These are phyloP conservation scores for Ministeria vibrans DNA, from an alignment of 78 protist genomes.

Conservation along the genomic window DNA sequence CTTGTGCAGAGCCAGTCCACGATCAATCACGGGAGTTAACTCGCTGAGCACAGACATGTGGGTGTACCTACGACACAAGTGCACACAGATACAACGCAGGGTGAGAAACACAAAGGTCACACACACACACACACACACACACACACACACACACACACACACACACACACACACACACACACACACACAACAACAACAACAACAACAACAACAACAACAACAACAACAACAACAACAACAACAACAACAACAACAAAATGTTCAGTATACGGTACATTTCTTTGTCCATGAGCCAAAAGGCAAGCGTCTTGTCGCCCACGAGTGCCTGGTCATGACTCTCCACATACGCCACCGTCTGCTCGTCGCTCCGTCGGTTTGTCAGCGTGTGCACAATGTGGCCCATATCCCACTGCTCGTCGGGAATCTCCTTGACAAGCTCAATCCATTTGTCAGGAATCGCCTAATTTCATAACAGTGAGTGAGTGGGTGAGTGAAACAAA, in stretches of 20 bases:
- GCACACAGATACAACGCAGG: too few species aligned
- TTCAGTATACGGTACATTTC: too few species aligned
- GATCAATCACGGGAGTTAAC: conserved; percentile 46
- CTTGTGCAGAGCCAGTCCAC: conserved; percentile 92
- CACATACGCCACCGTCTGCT: conserved; percentile 75
- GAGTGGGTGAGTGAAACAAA: too few species aligned
- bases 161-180: neutral
- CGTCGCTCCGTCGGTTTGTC: conserved; percentile 71
- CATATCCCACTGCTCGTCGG: conserved; percentile 87
- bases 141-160: too few species aligned
- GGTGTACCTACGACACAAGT: too few species aligned
- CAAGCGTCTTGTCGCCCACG: conserved; percentile 94
- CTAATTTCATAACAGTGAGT: too few species aligned
- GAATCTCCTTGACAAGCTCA: conserved; percentile 65
- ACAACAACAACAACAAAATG: too few species aligned
- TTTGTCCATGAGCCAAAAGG: conserved; percentile 95
- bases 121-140: too few species aligned
- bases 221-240: too few species aligned
- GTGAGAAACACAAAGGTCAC: too few species aligned
- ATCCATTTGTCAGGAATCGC: conserved; percentile 94
- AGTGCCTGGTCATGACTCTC: conserved; percentile 92
- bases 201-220: too few species aligned
- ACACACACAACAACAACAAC: conserved; percentile 31
- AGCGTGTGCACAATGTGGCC: conserved; percentile 63
- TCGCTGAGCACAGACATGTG: conserved; percentile 48